Evolutionary conservation across 768 basidiomycete species (phyloP).

Genomic region (Amyloporia xantha): DNA sequence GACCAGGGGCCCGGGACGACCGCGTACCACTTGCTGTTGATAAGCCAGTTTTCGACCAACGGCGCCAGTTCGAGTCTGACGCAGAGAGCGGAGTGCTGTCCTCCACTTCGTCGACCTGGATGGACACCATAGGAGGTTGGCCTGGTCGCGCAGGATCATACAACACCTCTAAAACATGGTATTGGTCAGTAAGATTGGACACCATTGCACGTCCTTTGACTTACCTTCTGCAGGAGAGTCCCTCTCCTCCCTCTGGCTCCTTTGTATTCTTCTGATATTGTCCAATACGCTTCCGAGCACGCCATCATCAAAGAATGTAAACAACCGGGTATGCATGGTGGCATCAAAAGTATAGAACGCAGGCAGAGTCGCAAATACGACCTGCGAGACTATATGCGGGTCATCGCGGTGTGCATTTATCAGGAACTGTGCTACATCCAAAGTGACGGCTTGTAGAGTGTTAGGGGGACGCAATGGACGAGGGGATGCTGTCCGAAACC

Average conservation of each 20-base stretch:
- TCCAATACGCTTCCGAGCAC: slow-evolving; percentile 50
- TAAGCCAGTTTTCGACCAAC: slow-evolving; percentile 15
- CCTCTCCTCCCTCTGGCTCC: slow-evolving; percentile 4
- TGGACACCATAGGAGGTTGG: slow-evolving; percentile 41
- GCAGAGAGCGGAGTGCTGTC: slow-evolving; percentile 18
- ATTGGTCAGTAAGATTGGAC: background rate
- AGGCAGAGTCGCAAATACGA: slow-evolving; percentile 67
- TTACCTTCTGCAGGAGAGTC: background rate
- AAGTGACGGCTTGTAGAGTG: slow-evolving; percentile 60
- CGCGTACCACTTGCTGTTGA: slow-evolving; percentile 12
- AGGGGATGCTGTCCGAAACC: slow-evolving; percentile 51
- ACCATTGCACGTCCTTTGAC: too few species aligned
- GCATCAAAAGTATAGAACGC: slow-evolving; percentile 62
- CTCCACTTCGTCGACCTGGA: slow-evolving; percentile 49
- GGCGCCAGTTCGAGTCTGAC: slow-evolving; percentile 14
- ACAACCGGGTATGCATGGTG: slow-evolving; percentile 56
- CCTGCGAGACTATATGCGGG: slow-evolving; percentile 45
- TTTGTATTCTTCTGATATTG: slow-evolving; percentile 31
- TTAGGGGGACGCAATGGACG: slow-evolving; percentile 67
- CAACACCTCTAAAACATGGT: background rate
- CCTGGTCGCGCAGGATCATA: background rate
- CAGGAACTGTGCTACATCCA: slow-evolving; percentile 70
- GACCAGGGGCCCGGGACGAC: slow-evolving; percentile 54
- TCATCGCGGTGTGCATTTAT: slow-evolving; percentile 47
- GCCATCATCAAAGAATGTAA: slow-evolving; percentile 62